Base-by-base conservation (phyloP, 1,284 basidiomycete species). In the Sporisorium graminicola region DNA sequence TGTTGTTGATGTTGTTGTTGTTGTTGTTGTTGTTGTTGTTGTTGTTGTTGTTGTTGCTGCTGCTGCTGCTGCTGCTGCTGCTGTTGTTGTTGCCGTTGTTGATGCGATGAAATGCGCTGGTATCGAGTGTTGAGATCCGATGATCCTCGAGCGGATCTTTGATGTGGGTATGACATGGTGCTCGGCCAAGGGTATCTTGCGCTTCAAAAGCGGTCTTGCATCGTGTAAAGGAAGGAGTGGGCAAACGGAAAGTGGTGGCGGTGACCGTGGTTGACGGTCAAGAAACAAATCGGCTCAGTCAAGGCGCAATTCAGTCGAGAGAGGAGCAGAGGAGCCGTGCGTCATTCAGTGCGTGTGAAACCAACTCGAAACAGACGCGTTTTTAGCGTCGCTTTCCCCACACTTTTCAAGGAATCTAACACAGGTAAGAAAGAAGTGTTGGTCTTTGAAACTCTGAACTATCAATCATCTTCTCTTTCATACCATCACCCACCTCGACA, bases 121-220 rank as follows among this genome's bases (percentile, higher is more conserved):
- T 73, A 67, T 35, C 64, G 64, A 16, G 61, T 61, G 43, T 57
- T 73, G 37, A 67, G 57, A 26, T 67, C 70, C 12, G 70, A 72
- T 14, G 70, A 73, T 20, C 56, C 50, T 31, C 59, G 54, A 10
- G 31, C 43, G 14, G 63, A 37, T 18, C 55, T 18, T 22, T 59
- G 51, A 20, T 57, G 59, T 16, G 49, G 54, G 27, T 65, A 70
- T 29, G 68, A 65, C 68, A 70, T 70, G 52, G 7, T 55, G 29
- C 26, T 27, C 10, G 35, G 31, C 2, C 18, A 20, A 20, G 7
- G 35, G 55, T 33, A 31, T 8, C 14, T 6, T n/a, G n/a, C n/a
- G 22, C 27, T 16, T 49, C 44, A 58, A n/a, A 40, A 2, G 10
- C 22, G 24, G 16, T 20, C 33, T 35, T 1, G 31, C 56, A 55